These are phyloP conservation scores for Fraxinus sp. DNA, from an alignment of 305 asterid genomes.

Conservation along the genomic window DNA sequence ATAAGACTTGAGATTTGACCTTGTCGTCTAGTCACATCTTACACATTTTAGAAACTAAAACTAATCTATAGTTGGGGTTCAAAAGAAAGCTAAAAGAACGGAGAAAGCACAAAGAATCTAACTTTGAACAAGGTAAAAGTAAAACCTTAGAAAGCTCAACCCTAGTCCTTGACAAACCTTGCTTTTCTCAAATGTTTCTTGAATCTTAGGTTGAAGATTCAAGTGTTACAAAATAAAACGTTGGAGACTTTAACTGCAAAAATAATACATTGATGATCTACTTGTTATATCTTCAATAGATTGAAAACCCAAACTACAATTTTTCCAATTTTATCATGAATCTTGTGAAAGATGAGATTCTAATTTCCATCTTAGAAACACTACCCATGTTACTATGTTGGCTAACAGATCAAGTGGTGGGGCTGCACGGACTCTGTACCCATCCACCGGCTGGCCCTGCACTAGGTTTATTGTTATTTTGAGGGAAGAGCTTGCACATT, in stretches of 20 bases:
- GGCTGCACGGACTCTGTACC: background rate
- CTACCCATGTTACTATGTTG: conserved; percentile 67
- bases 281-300: background rate
- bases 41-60: background rate
- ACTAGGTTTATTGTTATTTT: background rate
- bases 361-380: conserved; percentile 25
- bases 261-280: background rate
- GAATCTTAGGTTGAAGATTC: background rate
- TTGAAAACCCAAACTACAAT: background rate
- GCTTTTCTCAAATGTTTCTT: background rate
- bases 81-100: background rate
- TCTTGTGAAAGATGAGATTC: background rate
- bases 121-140: background rate
- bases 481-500: background rate
- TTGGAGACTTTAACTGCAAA: background rate
- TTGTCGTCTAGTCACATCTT: background rate
- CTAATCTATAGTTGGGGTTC: background rate
- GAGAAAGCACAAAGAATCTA: background rate
- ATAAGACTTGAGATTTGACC: background rate
- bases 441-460: conserved; percentile 22
- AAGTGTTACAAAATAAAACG: background rate
- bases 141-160: background rate
- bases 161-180: background rate
- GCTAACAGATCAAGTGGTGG: conserved; percentile 27
- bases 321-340: background rate